Base-by-base conservation (phyloP, 2,329 filamentous ascomycete genomes). In the Blastomyces emzantsi region DNA sequence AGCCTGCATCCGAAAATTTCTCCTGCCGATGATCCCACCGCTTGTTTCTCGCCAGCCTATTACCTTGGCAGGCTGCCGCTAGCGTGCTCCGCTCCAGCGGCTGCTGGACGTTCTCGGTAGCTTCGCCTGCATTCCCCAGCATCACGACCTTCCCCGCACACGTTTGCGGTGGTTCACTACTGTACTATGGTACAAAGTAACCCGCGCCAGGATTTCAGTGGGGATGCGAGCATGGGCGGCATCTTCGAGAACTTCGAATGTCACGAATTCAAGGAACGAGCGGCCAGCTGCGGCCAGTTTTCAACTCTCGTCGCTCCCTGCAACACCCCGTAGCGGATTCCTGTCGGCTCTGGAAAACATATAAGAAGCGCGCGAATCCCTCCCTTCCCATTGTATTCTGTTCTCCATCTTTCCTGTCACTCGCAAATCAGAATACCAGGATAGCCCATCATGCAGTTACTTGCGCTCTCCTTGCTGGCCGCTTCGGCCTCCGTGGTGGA, bases 401-500 rank as follows among this genome's bases (percentile, higher is more conserved):
- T 17, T 1, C n/a, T 22, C 49, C 22, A 28, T 22, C 25, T 51
- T 17, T n/a, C 22, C 39, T 28, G 17, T 58, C 22, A 15, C 28
- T 45, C 22, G 19, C 36, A 43, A 9, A 36, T 36, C n/a, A 5
- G n/a, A n/a, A 25, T 58, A 17, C n/a, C 39, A 58, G 30, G 55
- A 19, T 58, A 52, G 62, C 41, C 64, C 55, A 64, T 41, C 41
- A 66, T 66, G 65, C 57, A 64, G 51, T 33, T 61, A 41, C 41
- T 45, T 43, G 51, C 61, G 33, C 25, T 68, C n/a, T 62, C 61
- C 8, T 59, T 69, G 17, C 41, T 69, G 22, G 62, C 61, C 25
- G 61, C 67, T 60, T 64, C 64, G 28, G 39, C 65, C 15, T 63
- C 62, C n/a, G 61, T 65, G 36, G 64, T 63, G 47, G 60, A 66